Evolutionary conservation across 1,284 basidiomycete species (phyloP).

Genomic region (Malassezia caprae): DNA sequence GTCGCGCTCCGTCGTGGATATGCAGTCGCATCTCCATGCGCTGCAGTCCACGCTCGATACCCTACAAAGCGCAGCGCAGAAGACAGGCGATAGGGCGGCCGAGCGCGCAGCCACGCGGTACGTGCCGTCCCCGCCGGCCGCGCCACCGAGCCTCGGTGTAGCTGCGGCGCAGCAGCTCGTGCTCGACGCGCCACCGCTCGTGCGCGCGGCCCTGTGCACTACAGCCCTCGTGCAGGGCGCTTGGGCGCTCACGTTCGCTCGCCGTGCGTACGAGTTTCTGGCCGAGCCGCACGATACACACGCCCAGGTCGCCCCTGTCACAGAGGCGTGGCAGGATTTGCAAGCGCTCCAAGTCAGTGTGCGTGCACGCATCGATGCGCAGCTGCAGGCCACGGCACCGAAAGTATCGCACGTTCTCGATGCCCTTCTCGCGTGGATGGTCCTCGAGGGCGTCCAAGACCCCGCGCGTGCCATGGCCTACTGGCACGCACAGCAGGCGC

Average conservation of each 20-base stretch:
- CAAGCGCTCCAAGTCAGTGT: background rate
- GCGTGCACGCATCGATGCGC: background rate
- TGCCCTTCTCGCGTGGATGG: background rate
- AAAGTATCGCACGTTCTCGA: background rate
- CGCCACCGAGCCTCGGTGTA: background rate
- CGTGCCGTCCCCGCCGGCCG: background rate
- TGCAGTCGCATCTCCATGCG: conserved; percentile 24
- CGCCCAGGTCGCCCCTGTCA: background rate
- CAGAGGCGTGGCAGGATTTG: background rate
- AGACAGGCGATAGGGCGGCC: background rate
- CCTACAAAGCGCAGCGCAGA: conserved; percentile 1
- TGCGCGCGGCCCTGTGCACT: background rate
- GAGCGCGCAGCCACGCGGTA: background rate
- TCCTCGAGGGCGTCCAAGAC: background rate
- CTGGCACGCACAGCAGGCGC: background rate
- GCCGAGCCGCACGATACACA: background rate
- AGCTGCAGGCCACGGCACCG: background rate
- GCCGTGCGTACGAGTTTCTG: background rate
- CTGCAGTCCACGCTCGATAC: conserved; percentile 20
- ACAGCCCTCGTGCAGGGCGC: conserved; percentile 1
- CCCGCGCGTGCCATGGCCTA: background rate
- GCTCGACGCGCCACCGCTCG: conserved; percentile 5
- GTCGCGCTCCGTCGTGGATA: conserved; percentile 34
- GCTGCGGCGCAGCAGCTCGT: conserved; percentile 5
- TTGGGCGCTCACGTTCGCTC: conserved; percentile 5